Base-by-base conservation (phyloP, 2,329 filamentous ascomycete species). In the Phyllosticta citrichinensis region DNA sequence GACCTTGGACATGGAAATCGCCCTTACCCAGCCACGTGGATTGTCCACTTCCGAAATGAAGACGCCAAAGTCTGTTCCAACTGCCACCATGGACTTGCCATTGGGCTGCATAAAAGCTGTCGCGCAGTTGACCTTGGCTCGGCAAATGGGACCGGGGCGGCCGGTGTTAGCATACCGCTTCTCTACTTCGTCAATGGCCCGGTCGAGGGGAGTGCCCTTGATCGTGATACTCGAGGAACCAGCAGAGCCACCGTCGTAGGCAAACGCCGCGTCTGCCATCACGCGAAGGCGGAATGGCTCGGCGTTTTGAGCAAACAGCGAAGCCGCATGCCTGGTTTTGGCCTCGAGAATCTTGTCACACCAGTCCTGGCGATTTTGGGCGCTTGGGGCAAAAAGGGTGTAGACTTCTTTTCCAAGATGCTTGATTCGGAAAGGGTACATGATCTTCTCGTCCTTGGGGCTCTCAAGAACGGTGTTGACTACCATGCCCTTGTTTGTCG, bases 401-500 rank as follows among this genome's bases (percentile, higher is more conserved):
- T 97, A 97, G 0, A 90, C 87, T 66, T 96, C 92, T 64, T 96
- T 89, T 12, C 95, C 94, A 20, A 99, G 82, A 76, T 99, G 94
- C 76, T 97, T 97, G 71, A 99, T 85, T 66, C 87, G 87, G 83
- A 99, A 99, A 0, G 95, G 94, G 71, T 92, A 99, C 67, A 99
- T 76, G 54, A 94, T 88, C 70, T 80, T 79, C 27, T 90, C 87
- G 65, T 96, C 89, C 64, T 84, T 88, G 27, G 81, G 76, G 35
- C 69, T 69, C 5, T 85, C 84, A 19, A 82, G 70, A 2, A 76
- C 74, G 1, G 77, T 79, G 11, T 71, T 73, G 6, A 77, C 73
- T 12, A 78, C 76, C 55, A 81, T 70, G 58, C 78, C 79, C 17
- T 74, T 73, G 2, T 86, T 85, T 30, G 76, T 78, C n/a, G 59